These are phyloP conservation scores for Globisporangium perplexum DNA, from an alignment of 352 stramenopile genomes.

Conservation along the genomic window DNA sequence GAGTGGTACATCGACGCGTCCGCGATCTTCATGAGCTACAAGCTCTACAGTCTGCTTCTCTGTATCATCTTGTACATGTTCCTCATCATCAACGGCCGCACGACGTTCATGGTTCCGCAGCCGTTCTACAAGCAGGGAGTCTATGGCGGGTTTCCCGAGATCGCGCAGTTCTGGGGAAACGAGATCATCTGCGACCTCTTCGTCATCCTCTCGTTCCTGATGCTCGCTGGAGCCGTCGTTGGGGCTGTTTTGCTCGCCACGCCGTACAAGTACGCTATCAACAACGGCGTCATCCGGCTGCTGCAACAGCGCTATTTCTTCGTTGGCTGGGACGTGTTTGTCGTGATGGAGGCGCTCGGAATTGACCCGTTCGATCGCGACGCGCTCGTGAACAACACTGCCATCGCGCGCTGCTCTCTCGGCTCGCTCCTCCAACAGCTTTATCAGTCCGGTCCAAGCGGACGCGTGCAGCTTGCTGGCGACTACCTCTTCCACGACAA, in stretches of 20 bases:
- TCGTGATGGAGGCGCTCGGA: constrained; percentile 27
- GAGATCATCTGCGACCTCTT: constrained; percentile 53
- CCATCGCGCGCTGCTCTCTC: neutral
- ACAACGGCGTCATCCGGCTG: constrained; percentile 39
- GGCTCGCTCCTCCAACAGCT: neutral
- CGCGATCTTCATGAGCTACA: constrained; percentile 50
- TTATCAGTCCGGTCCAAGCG: neutral
- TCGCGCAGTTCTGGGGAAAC: constrained; percentile 40
- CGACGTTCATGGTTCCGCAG: constrained; percentile 41
- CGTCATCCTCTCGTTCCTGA: constrained; percentile 29
- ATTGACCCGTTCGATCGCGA: constrained; percentile 33
- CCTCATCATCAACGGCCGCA: constrained; percentile 22
- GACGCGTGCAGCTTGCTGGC: constrained; percentile 6
- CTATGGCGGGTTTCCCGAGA: constrained; percentile 28
- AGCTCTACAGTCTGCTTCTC: constrained; percentile 50
- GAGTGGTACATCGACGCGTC: constrained; percentile 47
- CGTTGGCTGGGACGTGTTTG: constrained; percentile 40
- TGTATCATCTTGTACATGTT: constrained; percentile 37
- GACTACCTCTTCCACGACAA: constrained; percentile 10
- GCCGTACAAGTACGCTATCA: constrained; percentile 25
- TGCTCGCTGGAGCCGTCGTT: constrained; percentile 19
- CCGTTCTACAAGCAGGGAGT: constrained; percentile 23
- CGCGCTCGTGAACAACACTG: constrained; percentile 1
- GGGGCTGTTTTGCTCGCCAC: constrained; percentile 26
- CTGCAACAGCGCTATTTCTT: constrained; percentile 47